phyloP scores from a whole-genome alignment of 1,284 basidiomycete genomes.

The Exsudoporus floridanus region DNA sequence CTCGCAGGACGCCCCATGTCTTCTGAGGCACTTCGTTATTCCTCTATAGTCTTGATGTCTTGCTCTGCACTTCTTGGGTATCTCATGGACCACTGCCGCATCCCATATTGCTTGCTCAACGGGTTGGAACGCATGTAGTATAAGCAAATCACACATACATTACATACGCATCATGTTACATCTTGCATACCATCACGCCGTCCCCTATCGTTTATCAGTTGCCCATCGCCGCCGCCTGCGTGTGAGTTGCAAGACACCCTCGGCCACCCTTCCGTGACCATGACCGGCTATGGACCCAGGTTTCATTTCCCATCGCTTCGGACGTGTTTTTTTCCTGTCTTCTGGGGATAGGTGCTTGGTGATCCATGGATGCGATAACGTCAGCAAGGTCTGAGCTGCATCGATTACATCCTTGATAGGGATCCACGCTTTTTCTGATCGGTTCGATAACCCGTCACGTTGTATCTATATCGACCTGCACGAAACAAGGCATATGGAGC shows the following conservation, averaged over 20 bases:
- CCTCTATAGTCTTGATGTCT: conserved; percentile 31
- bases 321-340: neutral
- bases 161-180: conserved; percentile 23
- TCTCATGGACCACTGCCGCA: conserved; percentile 24
- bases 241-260: neutral
- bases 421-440: conserved; percentile 14
- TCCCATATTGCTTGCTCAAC: conserved; percentile 23
- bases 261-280: neutral
- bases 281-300: neutral
- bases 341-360: neutral
- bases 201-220: conserved; percentile 1
- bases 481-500: conserved; percentile 5
- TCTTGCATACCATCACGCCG: conserved; percentile 20
- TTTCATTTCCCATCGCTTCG: conserved; percentile 18
- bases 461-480: neutral
- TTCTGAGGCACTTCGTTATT: conserved; percentile 1
- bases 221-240: conserved; percentile 5
- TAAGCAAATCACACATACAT: conserved; percentile 29
- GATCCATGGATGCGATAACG: neutral
- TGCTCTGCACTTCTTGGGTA: conserved; percentile 31
- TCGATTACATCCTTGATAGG: neutral
- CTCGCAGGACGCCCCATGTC: conserved; percentile 1
- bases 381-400: neutral
- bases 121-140: conserved; percentile 36
- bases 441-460: conserved; percentile 10